Base-by-base conservation (phyloP, 1,284 basidiomycete species). In the Coniophora puteana region DNA sequence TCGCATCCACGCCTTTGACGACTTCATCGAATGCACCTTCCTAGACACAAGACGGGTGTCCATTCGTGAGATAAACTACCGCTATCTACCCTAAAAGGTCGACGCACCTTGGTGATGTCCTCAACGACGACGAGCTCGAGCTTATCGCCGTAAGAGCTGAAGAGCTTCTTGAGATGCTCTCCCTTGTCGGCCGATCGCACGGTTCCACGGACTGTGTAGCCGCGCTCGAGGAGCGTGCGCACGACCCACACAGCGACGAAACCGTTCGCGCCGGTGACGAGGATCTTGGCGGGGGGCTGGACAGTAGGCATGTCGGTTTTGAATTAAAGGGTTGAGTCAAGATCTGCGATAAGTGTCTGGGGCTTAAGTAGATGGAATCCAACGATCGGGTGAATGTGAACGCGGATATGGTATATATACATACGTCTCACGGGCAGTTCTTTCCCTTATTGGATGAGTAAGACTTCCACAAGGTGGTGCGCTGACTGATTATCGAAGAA, bases 1-100 rank as follows among this genome's bases (percentile, higher is more conserved):
- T 69, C 6, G 67, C 80, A 45, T 79, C 74, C 10, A 83, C 76
- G 1, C 67, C 81, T 51, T 76, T 72, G 43, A 85, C 80, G 1
- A 78, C 80, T 22, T 80, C 72, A 48, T 83, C 79, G 46, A 83
- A 84, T 3, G 74, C 78, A 4, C 74, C 76, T 3, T 68, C 65
- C 76, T 78, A 45, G 8, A n/a, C 12, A 40, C 20, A 22, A 27
- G 33, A n/a, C n/a, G n/a, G 10, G 26, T 27, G 26, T 10, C 10
- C 14, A 27, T 27, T 27, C 14, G 14, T 27, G 14, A 27, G 26
- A 27, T n/a, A n/a, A n/a, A n/a, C n/a, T n/a, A n/a, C n/a, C n/a
- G n/a, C n/a, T n/a, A n/a, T n/a, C n/a, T n/a, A n/a, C n/a, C n/a
- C n/a, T n/a, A n/a, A n/a, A n/a, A n/a, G n/a, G n/a, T n/a, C n/a